Evolutionary conservation across 176 grass and related monocot genomes (phyloP), one percentile per base, ranked within the genome.

Genomic region (Lolium rigidum): DNA sequence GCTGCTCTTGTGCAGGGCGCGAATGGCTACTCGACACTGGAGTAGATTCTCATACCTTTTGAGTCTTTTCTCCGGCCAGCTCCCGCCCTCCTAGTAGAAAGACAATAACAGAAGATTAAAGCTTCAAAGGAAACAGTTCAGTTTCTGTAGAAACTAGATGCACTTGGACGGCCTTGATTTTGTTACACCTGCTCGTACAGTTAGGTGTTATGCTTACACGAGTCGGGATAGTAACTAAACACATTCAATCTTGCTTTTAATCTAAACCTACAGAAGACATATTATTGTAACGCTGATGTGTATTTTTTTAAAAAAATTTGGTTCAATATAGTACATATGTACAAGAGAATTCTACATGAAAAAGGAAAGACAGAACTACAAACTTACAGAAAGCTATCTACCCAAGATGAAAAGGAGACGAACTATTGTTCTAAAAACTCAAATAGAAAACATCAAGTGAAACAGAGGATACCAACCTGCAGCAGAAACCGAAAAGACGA

Each of bases 401-500:
- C 31, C 31, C 31, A 35, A 35, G 31, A 35, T 35, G 31, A 35
- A 35, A 35, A 35, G 31, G 31, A 35, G 31, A 35, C 31, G 3
- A 35, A 2, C 37, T 58, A 8, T 0, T 87, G 38, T 38, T 79
- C n/a, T 48, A 14, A 6, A 52, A 80, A 68, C 47, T 0, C 0
- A 58, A 37, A 35, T 3, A 43, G 41, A 43, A 43, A 5, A 43
- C 6, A 43, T 7, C 41, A 43, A 43, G 6, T 43, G 41, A 43
- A 43, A 43, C 41, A 43, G 41, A 7, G 41, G 7, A 43, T 43
- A 43, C 79, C 18, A 41, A 95, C 93, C 90, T 92, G 86, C 83
- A 0, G 81, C 41, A 17, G 78, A 86, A 54, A 87, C 85, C 15
- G 62, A 90, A 73, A 92, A 20, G 20, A 77, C n/a, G 49, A 94